A percentile compares a stretch with the other conserved stretches of the same genome.
Conservation (phyloP, 2,329 filamentous ascomycete genomes). For the Phyllosticta citriasiana region DNA sequence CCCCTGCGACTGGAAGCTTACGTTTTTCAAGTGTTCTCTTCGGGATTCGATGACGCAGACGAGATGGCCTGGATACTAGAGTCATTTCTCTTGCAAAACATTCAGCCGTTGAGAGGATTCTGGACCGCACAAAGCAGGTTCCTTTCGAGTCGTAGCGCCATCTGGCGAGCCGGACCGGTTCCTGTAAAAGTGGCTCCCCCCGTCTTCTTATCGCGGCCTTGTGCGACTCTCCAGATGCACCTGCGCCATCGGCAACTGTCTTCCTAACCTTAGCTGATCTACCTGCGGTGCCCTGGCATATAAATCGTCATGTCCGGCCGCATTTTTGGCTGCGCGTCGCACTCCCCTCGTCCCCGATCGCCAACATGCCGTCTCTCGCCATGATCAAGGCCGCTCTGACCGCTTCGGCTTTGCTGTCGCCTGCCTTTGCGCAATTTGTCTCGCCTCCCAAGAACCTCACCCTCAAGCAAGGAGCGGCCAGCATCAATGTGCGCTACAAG, state of each 20-base stretch:
- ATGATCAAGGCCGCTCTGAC: not conserved
- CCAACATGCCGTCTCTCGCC: not conserved
- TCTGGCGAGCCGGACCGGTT: not conserved
- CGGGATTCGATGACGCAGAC: too few species aligned
- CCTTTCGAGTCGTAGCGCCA: not conserved
- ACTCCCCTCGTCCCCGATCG: not conserved
- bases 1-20: too few species aligned
- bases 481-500: conserved; percentile 48
- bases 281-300: not conserved
- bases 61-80: too few species aligned
- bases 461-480: conserved; percentile 33
- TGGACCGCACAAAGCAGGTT: not conserved
- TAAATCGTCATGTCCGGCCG: not conserved
- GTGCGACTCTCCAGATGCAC: not conserved
- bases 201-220: not conserved
- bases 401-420: conserved; percentile 4
- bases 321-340: not conserved
- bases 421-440: conserved; percentile 33
- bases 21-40: too few species aligned
- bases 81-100: too few species aligned
- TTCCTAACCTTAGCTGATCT: not conserved
- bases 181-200: not conserved
- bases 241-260: not conserved
- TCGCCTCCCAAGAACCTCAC: conserved; percentile 35
- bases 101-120: too few species aligned